Evolutionary conservation across 768 basidiomycete species (phyloP), one percentile per base, ranked within the genome.

Genomic region (Collybia sordida): DNA sequence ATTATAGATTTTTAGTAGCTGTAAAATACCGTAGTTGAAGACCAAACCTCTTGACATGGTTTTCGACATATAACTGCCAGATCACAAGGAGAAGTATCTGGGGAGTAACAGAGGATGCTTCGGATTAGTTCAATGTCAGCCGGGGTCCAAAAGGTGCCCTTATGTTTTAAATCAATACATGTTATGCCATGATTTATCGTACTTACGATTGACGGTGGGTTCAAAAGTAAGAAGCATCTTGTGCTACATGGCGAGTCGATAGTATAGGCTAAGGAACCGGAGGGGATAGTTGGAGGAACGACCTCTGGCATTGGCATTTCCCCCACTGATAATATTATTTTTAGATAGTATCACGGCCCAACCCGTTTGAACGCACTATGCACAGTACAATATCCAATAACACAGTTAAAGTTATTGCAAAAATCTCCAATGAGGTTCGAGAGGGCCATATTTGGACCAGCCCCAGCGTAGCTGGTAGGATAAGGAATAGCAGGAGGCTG

Each of bases 21-120:
- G 14, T 27, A 11, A 17, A 14, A 24, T 18, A 34, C 15, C 45
- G 19, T 8, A 50, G 17, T 6, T 23, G 31, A 38, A 36, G 14
- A n/a, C 3, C 3, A 42, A 25, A 28, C 86, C 70, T 88, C 82
- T 23, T 64, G 63, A 61, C 87, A 89, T 4, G 83, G 78, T 52
- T 79, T 83, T 8, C 70, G 69, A 60, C 79, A 79, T 14, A 87
- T 64, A 1, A 68, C 59, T 15, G 82, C 78, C 11, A 87, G 63
- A 40, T 82, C 74, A 53, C 86, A 88, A 0, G 83, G 71, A 0
- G 67, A 61, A 3, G 67, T 59, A 40, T 82, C 74, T 6, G 78
- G 77, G 0, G 70, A 65, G 19, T 78, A 60, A 14, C 73, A 64
- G 8, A 80, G 63, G 4, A 81, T 58, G 2, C 62, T 64, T 18